Evolutionary conservation across 805 yeast genomes (phyloP), one percentile per base, ranked within the genome.

Genomic region (Metschnikowia vanudenii): DNA sequence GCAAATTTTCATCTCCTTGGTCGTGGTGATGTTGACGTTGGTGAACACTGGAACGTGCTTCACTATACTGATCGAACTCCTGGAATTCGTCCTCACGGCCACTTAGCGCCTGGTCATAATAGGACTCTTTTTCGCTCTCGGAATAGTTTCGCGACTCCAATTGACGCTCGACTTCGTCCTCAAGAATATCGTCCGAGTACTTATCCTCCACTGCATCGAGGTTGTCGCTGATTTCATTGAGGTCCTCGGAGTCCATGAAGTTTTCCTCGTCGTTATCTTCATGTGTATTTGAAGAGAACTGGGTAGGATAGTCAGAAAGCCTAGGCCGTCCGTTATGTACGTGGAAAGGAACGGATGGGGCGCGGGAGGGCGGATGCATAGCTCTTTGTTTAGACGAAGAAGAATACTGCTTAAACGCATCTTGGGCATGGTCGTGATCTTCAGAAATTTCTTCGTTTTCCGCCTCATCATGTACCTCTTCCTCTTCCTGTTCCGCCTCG

Each of bases 81-180:
- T 8, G 30, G 9, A n/a, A n/a, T 12, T 37, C 28, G 6, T 43
- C 37, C 4, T 8, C 35, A 9, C 6, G n/a, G 5, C 35, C 28
- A 4, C 37, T 33, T n/a, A 30, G 39, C 6, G 41, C 41, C 30
- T 37, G 46, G 32, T 31, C 41, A 37, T 43, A 30, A 19, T 32
- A 43, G 2, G 22, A n/a, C 26, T 38, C 47, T 16, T 34, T 43
- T 14, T 29, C 47, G 29, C 31, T 33, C 16, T 45, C 37, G 12
- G 36, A 30, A 22, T 33, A 45, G 20, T 45, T 11, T 6, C 42
- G 32, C 3, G 13, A 9, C 12, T 20, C 34, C 35, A 45, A 32
- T 22, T 39, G 35, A 4, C 16, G 43, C 43, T 45, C 47, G n/a
- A 45, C 37, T 1, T 45, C 47, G 32, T 39, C 43, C 26, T 45